Evolutionary conservation across 768 basidiomycete species (phyloP), one percentile per base, ranked within the genome.

Genomic region (Suillus occidentalis): DNA sequence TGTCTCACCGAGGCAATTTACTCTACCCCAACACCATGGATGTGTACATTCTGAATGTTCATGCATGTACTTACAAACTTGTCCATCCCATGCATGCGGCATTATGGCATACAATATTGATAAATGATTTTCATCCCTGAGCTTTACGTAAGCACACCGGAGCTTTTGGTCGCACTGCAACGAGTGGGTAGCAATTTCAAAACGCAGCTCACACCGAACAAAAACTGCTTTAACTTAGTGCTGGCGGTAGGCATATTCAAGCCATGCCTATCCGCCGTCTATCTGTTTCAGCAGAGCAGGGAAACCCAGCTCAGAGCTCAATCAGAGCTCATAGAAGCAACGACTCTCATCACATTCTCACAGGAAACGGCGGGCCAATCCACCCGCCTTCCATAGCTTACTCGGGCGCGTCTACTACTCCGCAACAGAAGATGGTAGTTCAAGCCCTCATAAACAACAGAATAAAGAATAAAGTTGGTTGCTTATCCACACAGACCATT

Each of bases 381-480:
- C 76, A 78, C 31, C 76, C 76, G 18, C 75, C 76, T 8, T 77
- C 76, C 55, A 65, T 77, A 65, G 77, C 77, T 60, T 81, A 81
- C 71, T 75, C 79, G 37, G 69, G 78, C 20, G 70, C 71, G 37
- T 73, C 75, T 16, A 71, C 84, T 9, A 86, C 86, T 2, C 89
- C 90, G 1, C 91, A 95, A 72, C 90, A 92, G 78, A 93, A 89
- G 81, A 31, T 43, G 18, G 86, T 93, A 61, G 88, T 95, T 40
- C 85, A 88, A 67, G 88, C 88, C 9, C 80, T 96, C 67, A 91
- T 96, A 42, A 59, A 55, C 31, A 89, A 86, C 70, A 84, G 94
- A 71, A 78, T 96, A 72, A 90, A 88, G 78, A 85, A 87, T 76
- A 95, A 93, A 85, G 94, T 91, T 61, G 47, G 80, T 72, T 40